Evolutionary conservation across 306 rosid species (phyloP), one percentile per base, ranked within the genome.

Genomic region (Cucumis hystrix): DNA sequence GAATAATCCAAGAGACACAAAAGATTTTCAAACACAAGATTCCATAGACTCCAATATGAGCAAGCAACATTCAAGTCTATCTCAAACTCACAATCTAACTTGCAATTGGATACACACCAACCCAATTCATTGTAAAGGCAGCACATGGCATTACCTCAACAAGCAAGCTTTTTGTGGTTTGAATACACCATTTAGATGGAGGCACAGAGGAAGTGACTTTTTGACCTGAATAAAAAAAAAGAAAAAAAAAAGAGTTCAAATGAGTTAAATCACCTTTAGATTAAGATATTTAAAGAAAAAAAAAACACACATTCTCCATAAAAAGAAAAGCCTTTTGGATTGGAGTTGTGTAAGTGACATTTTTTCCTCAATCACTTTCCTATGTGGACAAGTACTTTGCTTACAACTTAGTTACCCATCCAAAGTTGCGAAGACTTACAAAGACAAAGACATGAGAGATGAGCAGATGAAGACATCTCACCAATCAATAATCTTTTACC

Each of bases 121-220:
- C 75, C 75, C 59, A 47, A 70, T 70, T 70, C 39, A 43, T 25
- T 21, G 25, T 13, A 70, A 3, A 47, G 6, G 75, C 40, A 70
- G 72, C 72, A 65, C 75, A 70, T 70, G 75, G 75, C 75, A 47
- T 70, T 70, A 40, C 75, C 56, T 70, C 37, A 70, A 70, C 39
- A 43, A 70, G 21, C 75, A 43, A 70, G 54, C 58, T 43, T 7
- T 7, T 14, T 45, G 52, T 11, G 28, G 74, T 49, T 67, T 67
- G 73, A 67, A 67, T 67, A 40, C 73, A n/a, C 73, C 73, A 67
- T 30, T 40, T n/a, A 39, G 54, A 67, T 18, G 54, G 9, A 67
- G 49, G 52, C 74, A 67, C 6, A 70, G 20, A 6, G 59, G 58
- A 45, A 23, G 15, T 70, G 20, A 70, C 58, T 45, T 70, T 43